These are phyloP conservation scores for Candida montana DNA, from an alignment of 805 yeast species.

Conservation along the genomic window DNA sequence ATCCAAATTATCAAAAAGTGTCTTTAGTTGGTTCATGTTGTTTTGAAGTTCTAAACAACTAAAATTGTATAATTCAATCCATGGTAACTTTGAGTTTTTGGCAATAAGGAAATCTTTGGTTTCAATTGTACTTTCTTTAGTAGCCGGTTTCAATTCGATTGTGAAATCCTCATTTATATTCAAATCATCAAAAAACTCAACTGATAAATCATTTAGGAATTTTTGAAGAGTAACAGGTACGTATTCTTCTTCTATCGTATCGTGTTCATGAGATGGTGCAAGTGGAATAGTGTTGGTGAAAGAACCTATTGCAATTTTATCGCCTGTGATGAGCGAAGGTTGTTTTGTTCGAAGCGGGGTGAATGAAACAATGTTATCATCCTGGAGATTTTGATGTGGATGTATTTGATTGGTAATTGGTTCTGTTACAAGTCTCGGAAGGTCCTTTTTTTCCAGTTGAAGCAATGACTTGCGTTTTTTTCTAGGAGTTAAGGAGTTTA, in stretches of 20 bases:
- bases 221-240: slow-evolving; percentile 21
- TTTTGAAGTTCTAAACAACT: slow-evolving; percentile 26
- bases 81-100: slow-evolving; percentile 20
- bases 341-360: slow-evolving; percentile 22
- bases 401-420: slow-evolving; percentile 2
- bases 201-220: slow-evolving; percentile 21
- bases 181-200: slow-evolving; percentile 25
- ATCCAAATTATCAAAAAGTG: slow-evolving; percentile 20
- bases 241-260: slow-evolving; percentile 11
- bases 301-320: slow-evolving; percentile 14
- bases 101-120: slow-evolving; percentile 20
- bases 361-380: slow-evolving; percentile 17
- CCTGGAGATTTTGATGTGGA: slow-evolving; percentile 12
- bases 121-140: not conserved
- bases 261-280: slow-evolving; percentile 22
- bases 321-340: slow-evolving; percentile 13
- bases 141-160: slow-evolving; percentile 11
- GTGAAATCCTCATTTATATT: slow-evolving; percentile 22
- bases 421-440: not conserved
- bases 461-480: slow-evolving; percentile 14
- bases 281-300: slow-evolving; percentile 15
- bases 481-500: slow-evolving; percentile 24
- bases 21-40: slow-evolving; percentile 21
- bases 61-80: slow-evolving; percentile 24
- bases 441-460: not conserved